Percentiles rank a stretch among this genome's conserved stretches.
Conservation (phyloP, 805 yeast genomes). For the Lipomyces sp. region DNA sequence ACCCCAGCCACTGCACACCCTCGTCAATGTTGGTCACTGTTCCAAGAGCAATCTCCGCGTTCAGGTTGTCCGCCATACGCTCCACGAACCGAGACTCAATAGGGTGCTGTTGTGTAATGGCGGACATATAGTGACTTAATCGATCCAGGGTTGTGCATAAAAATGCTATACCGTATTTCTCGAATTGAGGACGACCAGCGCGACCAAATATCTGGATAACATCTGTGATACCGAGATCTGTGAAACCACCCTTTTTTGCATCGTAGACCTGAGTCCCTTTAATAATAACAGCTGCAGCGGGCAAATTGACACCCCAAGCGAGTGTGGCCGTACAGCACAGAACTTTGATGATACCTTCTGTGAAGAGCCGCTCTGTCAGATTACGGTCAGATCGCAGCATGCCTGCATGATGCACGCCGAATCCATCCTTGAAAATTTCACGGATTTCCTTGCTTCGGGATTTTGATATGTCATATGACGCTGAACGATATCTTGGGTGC, state of each 20-base stretch:
- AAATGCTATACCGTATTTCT: conserved; percentile 89
- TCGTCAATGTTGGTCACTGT: conserved; percentile 93
- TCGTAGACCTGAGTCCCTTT: conserved; percentile 97
- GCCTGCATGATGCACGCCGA: conserved; percentile 98
- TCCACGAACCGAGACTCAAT: conserved; percentile 83
- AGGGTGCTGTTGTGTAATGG: conserved; percentile 92
- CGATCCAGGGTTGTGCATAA: conserved; percentile 81
- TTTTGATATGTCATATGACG: conserved; percentile 64
- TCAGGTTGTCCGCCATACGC: conserved; percentile 85
- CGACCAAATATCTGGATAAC: conserved; percentile 98
- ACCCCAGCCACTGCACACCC: conserved; percentile 97
- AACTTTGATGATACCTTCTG: conserved; percentile 83
- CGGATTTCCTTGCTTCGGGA: conserved; percentile 77
- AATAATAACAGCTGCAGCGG: conserved; percentile 95
- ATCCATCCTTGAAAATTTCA: conserved; percentile 79
- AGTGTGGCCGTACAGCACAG: conserved; percentile 95
- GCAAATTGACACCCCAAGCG: conserved; percentile 99
- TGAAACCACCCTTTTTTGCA: conserved; percentile 90
- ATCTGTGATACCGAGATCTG: conserved; percentile 93
- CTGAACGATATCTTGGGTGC: conserved; percentile 46
- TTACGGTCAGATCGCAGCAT: conserved; percentile 90
- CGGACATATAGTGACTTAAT: conserved; percentile 84
- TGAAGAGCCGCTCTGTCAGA: conserved; percentile 83
- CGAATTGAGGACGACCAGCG: conserved; percentile 98
- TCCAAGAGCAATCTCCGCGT: conserved; percentile 95